Evolutionary conservation across 257 asterid species (phyloP).

Genomic region (Scutellaria minor): DNA sequence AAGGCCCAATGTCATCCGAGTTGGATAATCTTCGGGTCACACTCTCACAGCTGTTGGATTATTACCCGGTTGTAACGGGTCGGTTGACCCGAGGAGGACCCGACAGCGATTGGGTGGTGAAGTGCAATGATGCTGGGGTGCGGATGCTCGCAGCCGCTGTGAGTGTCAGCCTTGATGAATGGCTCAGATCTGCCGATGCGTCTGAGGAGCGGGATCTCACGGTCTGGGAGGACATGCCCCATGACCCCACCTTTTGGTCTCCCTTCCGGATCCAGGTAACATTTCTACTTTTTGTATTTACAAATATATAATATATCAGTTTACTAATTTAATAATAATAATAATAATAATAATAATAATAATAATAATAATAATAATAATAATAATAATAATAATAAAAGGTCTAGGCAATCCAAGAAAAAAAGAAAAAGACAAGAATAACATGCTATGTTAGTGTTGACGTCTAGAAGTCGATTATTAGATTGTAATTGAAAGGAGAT

Average conservation of each 20-base stretch:
- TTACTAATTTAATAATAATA: too few relatives aligned
- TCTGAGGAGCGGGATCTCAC: conserved; percentile 59
- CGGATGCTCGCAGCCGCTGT: conserved; percentile 61
- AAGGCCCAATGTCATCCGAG: conserved; percentile 42
- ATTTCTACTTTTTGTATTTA: too few relatives aligned
- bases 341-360: too few relatives aligned
- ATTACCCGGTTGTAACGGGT: conserved; percentile 63
- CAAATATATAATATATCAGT: too few relatives aligned
- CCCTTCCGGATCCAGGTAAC: conserved; percentile 75
- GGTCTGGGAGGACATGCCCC: conserved; percentile 68
- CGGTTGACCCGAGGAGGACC: conserved; percentile 51
- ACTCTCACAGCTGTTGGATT: conserved; percentile 44
- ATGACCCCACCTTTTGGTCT: conserved; percentile 63
- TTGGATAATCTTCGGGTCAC: conserved; percentile 53
- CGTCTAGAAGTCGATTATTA: too few relatives aligned
- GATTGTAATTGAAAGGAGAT: too few relatives aligned
- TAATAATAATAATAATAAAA: too few relatives aligned
- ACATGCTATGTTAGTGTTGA: too few relatives aligned
- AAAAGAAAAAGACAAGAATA: too few relatives aligned
- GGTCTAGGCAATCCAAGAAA: too few relatives aligned
- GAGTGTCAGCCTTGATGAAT: conserved; percentile 53
- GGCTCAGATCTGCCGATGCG: conserved; percentile 61
- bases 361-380: too few relatives aligned
- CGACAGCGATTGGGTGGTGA: conserved; percentile 50
- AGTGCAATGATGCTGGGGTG: conserved; percentile 74